Conservation (phyloP, 768 basidiomycete species). For the Clitopilus hobsonii region DNA sequence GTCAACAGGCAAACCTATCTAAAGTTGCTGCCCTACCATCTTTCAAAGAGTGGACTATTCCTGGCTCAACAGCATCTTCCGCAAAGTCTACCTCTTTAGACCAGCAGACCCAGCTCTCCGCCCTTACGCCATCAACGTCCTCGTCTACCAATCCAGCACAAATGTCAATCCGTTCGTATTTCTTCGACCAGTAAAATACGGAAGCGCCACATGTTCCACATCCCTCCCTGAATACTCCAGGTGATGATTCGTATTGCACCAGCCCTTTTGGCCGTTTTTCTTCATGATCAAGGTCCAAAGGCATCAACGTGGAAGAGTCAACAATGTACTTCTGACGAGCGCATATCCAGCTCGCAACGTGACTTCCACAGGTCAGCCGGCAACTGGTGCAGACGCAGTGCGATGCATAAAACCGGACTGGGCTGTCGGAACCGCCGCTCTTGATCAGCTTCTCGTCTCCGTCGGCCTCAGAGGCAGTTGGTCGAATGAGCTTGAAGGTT, state of each 20-base stretch:
- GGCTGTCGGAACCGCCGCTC: constrained; percentile 5
- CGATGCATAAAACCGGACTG: constrained; percentile 21
- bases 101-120: constrained; percentile 17
- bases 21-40: constrained; percentile 7
- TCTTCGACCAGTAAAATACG: constrained; percentile 15
- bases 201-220: constrained; percentile 19
- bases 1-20: no score
- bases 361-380: constrained; percentile 20
- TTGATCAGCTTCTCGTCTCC: constrained; percentile 24
- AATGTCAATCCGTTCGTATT: constrained; percentile 17
- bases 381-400: constrained; percentile 25
- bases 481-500: constrained; percentile 19
- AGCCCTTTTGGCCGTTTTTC: constrained; percentile 13
- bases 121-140: constrained; percentile 8
- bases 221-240: constrained; percentile 17
- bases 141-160: constrained; percentile 17
- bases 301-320: constrained; percentile 5
- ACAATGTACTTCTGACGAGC: constrained; percentile 21
- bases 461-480: constrained; percentile 15
- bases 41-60: constrained; percentile 8
- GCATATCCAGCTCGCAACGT: constrained; percentile 24
- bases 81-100: constrained; percentile 12
- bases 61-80: constrained; percentile 11
- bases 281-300: constrained; percentile 12
- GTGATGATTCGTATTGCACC: constrained; percentile 23